These are phyloP conservation scores for Coffea eugenioides DNA, from an alignment of 257 asterid species.

Conservation along the genomic window DNA sequence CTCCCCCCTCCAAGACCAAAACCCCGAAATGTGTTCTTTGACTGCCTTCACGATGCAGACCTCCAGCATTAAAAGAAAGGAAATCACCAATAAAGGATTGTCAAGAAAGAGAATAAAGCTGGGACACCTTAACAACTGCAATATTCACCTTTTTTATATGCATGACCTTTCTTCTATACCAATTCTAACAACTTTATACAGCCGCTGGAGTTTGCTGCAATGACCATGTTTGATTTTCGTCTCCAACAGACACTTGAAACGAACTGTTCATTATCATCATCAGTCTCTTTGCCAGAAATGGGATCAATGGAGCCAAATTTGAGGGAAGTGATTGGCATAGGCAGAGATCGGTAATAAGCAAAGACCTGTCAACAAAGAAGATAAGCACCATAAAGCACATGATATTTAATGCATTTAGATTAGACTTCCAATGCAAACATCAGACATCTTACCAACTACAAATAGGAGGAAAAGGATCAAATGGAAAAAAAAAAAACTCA, in stretches of 20 bases:
- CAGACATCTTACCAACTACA: neutral
- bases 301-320: conserved; percentile 87
- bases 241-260: conserved; percentile 97
- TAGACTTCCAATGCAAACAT: neutral
- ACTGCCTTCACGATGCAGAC: neutral
- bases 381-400: neutral
- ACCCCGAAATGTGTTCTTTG: neutral
- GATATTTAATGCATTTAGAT: neutral
- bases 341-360: conserved; percentile 69
- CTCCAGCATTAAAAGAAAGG: neutral
- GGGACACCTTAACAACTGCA: neutral
- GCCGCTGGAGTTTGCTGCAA: conserved; percentile 84
- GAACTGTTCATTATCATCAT: conserved; percentile 77
- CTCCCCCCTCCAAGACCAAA: neutral
- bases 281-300: conserved; percentile 75
- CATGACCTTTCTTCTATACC: conserved; percentile 39
- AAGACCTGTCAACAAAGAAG: conserved; percentile 47
- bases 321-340: conserved; percentile 82
- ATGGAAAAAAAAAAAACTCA: neutral
- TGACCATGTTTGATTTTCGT: conserved; percentile 68
- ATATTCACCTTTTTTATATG: neutral
- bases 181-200: conserved; percentile 72
- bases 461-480: neutral
- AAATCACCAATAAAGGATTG: neutral
- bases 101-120: neutral